Base-by-base conservation (phyloP, 2,329 filamentous ascomycete genomes). In the Herpotrichia juniperi region DNA sequence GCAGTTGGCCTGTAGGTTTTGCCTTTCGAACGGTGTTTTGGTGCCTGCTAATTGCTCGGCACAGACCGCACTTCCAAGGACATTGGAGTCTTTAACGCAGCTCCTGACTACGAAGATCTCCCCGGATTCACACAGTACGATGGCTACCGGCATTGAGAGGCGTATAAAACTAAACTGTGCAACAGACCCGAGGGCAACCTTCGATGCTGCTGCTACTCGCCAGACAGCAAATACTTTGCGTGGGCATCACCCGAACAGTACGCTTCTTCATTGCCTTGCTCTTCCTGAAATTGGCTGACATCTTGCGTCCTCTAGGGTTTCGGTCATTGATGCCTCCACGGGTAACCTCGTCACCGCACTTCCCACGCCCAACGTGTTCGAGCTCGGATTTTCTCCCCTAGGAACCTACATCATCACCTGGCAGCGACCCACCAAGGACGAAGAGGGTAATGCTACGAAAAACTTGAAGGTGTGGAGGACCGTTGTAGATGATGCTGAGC, bases 391-490 rank as follows among this genome's bases (percentile, higher is more conserved):
- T 78, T 99, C 94, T 22, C 94, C 93, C 4, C 82, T 87, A 50
- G 94, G 94, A 56, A 94, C 90, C 51, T 99, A 90, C 76, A 81
- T 97, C 72, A 96, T 96, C 72, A 97, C 94, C 48, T 97, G 93
- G 92, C 93, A 99, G 80, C 87, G 94, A 30, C 89, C 92, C 8
- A 83, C 85, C 61, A 97, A 97, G 80, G 93, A 97, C 69, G 93
- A 93, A 69, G 88, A 90, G 54, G 94, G 94, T 51, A 91, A 97
- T 75, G 92, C 94, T 40, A 88, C 86, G 64, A 97, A 96, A 84
- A 99, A 99, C 74, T 81, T 99, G 60, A 97, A 97, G 82, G 88
- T 99, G 65, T 99, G 94, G 94, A 87, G 87, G 71, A 92, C 90
- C 30, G 78, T 91, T 49, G 89, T 93, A 69, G 86, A 89, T 8